Base-by-base conservation (phyloP, 148 eudicot genomes). In the Fallopia convolvulus region DNA sequence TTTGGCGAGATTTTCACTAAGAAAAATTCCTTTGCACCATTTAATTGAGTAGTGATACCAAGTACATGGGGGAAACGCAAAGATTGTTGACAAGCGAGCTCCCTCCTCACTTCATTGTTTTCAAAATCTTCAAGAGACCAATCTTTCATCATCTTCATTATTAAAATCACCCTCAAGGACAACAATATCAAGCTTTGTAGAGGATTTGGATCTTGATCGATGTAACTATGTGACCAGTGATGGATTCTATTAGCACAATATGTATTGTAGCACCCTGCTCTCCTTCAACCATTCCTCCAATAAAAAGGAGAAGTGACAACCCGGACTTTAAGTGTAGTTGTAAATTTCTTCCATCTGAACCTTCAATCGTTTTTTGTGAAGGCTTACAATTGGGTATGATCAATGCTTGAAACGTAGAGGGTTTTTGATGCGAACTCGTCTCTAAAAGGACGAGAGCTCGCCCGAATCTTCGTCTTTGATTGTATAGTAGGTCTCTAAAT, bases 201-300 rank as follows among this genome's bases (percentile, higher is more conserved):
- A 83, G 23, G 98, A 92, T 85, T 91, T 94, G 68, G 89, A 86
- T 60, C 98, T 97, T 80, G 83, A n/a, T n/a, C n/a, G n/a, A 85
- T 81, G 90, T 89, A 52, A 94, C 86, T 60, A 87, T 87, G 79
- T 80, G 93, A 68, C 97, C 92, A 0, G 87, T 86, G 79, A 85
- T 88, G 41, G 87, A 90, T 83, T 94, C 97, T 75, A 87, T 39
- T 36, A 94, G 70, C 8, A 94, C 97, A 81, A 26, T 26, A 26
- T 94, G 99, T 71, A 94, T 92, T 33, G 97, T 72, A 72, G 96
- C 97, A 81, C 99, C 97, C 81, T 92, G 97, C 82, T 90, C 99
- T 77, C 99, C 99, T 85, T 94, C 99, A 46, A 94, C 96, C 84
- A 90, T 94, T 26, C 93, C 99, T 23, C 99, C 99, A 1, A 97